Conservation (phyloP, 2,329 filamentous ascomycete genomes). For the Colletotrichum limetticola region DNA sequence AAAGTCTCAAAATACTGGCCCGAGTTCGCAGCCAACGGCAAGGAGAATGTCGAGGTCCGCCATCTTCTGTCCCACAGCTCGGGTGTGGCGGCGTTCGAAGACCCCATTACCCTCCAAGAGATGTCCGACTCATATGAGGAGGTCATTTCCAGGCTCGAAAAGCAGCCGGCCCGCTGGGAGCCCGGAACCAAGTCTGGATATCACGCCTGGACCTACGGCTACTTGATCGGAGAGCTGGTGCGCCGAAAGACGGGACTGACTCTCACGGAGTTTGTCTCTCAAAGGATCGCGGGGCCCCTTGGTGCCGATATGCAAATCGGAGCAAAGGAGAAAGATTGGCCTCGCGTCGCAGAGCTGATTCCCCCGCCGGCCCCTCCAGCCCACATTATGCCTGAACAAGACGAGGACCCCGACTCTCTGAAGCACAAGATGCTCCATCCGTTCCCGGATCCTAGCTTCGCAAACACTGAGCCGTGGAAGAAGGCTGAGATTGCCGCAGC, state of each 20-base stretch:
- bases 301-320: constrained; percentile 60
- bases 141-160: constrained; percentile 47
- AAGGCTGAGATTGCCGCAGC: constrained; percentile 51
- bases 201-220: constrained; percentile 51
- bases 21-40: constrained; percentile 55
- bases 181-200: constrained; percentile 56
- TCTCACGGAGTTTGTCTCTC: constrained; percentile 51
- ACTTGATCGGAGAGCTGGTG: constrained; percentile 55
- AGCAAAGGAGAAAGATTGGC: constrained; percentile 51
- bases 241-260: constrained; percentile 51
- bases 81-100: constrained; percentile 47
- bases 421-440: constrained; percentile 41
- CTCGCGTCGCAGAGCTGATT: constrained; percentile 49
- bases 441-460: constrained; percentile 29
- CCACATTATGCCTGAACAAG: constrained; percentile 9
- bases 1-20: constrained; percentile 57
- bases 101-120: constrained; percentile 43
- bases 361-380: constrained; percentile 38
- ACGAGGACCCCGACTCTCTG: constrained; percentile 41
- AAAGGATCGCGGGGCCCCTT: constrained; percentile 51
- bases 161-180: constrained; percentile 55
- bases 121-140: constrained; percentile 43
- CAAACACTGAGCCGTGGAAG: constrained; percentile 47
- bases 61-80: constrained; percentile 54
- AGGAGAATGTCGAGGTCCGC: constrained; percentile 50